phyloP scores from a whole-genome alignment of 2,329 filamentous ascomycete species.

The Didymella keratinophila region DNA sequence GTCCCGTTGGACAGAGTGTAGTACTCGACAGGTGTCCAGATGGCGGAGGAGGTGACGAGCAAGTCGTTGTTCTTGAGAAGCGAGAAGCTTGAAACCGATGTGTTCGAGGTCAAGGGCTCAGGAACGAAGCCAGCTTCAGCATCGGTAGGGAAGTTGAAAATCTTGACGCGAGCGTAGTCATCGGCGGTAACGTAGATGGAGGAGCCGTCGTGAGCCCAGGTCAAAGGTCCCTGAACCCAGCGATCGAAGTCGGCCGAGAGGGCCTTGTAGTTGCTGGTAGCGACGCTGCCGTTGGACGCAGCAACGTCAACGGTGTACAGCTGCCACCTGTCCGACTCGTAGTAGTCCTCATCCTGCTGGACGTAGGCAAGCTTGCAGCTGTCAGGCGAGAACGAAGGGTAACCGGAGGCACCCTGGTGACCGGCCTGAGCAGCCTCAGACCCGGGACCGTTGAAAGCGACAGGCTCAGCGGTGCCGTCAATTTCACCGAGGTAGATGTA shows the following conservation, averaged over 20 bases:
- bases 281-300: slow-evolving; percentile 27
- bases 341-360: slow-evolving; percentile 68
- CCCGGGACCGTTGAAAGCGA: slow-evolving; percentile 46
- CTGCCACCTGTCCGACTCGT: slow-evolving; percentile 81
- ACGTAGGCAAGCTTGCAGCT: slow-evolving; percentile 79
- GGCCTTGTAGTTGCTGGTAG: slow-evolving; percentile 42
- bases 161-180: slow-evolving; percentile 46
- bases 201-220: slow-evolving; percentile 44
- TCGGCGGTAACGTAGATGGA: slow-evolving; percentile 47
- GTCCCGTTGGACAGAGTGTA: slow-evolving; percentile 39
- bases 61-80: slow-evolving; percentile 67
- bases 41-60: slow-evolving; percentile 40
- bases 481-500: slow-evolving; percentile 80
- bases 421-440: slow-evolving; percentile 42
- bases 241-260: slow-evolving; percentile 43
- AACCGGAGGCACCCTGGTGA: slow-evolving; percentile 70
- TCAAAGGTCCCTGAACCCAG: slow-evolving; percentile 38
- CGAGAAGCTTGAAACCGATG: slow-evolving; percentile 54
- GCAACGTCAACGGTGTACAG: slow-evolving; percentile 46
- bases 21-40: slow-evolving; percentile 47
- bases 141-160: slow-evolving; percentile 69
- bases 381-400: slow-evolving; percentile 77
- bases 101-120: slow-evolving; percentile 55
- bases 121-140: slow-evolving; percentile 59
- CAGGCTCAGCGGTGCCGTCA: slow-evolving; percentile 60